A percentile compares a stretch with the other conserved stretches of the same genome.
Conservation (phyloP, 495 filamentous ascomycete species). For the Tetracladium setigerum region DNA sequence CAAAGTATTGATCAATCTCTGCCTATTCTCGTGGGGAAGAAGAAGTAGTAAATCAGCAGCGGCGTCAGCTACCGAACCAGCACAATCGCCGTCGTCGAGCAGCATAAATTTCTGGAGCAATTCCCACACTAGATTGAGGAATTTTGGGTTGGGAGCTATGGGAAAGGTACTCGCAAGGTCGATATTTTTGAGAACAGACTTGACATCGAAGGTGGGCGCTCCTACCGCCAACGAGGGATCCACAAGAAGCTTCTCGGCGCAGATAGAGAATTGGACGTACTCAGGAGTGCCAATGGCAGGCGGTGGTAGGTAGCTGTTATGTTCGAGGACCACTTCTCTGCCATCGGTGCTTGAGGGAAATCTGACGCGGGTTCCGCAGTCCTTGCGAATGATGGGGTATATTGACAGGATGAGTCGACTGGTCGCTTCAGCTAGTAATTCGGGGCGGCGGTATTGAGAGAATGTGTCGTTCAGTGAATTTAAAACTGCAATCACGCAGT, state of each 20-base stretch:
- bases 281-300: not conserved
- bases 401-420: slow-evolving; percentile 45
- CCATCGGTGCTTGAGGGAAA: too few relatives aligned
- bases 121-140: slow-evolving; percentile 33
- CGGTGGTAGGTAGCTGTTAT: too few relatives aligned
- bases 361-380: slow-evolving; percentile 1
- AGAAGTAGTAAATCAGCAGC: slow-evolving; percentile 35
- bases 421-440: slow-evolving; percentile 59
- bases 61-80: slow-evolving; percentile 40
- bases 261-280: not conserved
- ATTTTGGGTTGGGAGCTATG: slow-evolving; percentile 9
- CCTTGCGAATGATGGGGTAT: not conserved
- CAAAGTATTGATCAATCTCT: not conserved
- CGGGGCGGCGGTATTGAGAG: slow-evolving; percentile 46
- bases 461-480: slow-evolving; percentile 6
- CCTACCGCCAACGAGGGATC: too few relatives aligned
- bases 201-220: too few relatives aligned
- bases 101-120: slow-evolving; percentile 35
- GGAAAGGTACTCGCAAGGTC: too few relatives aligned
- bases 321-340: too few relatives aligned
- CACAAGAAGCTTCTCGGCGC: not conserved
- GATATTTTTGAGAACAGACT: too few relatives aligned
- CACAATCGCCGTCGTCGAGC: slow-evolving; percentile 38
- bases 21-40: slow-evolving; percentile 9
- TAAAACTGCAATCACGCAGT: not conserved